Evolutionary conservation across 2,329 filamentous ascomycete genomes (phyloP).

Genomic region (Fusarium sp.): DNA sequence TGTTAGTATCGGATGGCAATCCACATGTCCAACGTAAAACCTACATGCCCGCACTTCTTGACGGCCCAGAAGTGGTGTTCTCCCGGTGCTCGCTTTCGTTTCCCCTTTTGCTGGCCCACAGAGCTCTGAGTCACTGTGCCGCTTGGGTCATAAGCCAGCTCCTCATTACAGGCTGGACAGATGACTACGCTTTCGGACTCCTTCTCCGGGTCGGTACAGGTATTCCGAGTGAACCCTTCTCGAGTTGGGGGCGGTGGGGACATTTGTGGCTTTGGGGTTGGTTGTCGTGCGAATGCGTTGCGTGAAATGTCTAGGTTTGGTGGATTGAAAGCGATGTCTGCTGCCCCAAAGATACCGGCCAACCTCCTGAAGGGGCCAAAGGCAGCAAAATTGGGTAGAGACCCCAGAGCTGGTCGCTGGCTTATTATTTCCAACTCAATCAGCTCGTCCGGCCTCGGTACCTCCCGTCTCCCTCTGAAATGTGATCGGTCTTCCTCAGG

Average conservation of each 20-base stretch:
- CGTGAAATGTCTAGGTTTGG: slow-evolving; percentile 39
- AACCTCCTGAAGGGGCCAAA: slow-evolving; percentile 39
- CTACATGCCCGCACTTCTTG: slow-evolving; percentile 90
- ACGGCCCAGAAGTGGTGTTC: slow-evolving; percentile 94
- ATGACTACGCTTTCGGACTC: slow-evolving; percentile 76
- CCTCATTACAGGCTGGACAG: slow-evolving; percentile 86
- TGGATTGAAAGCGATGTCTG: slow-evolving; percentile 33
- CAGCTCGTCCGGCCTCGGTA: slow-evolving; percentile 37
- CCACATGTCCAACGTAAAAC: slow-evolving; percentile 32
- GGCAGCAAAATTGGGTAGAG: slow-evolving; percentile 32
- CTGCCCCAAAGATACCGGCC: slow-evolving; percentile 38
- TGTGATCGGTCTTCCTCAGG: slow-evolving; percentile 45
- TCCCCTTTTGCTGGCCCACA: slow-evolving; percentile 41
- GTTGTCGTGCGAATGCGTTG: slow-evolving; percentile 45
- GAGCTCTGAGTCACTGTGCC: slow-evolving; percentile 39
- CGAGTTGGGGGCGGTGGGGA: slow-evolving; percentile 70
- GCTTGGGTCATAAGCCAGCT: slow-evolving; percentile 76
- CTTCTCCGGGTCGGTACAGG: slow-evolving; percentile 48
- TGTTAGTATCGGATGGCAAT: not conserved
- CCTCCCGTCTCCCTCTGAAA: slow-evolving; percentile 17
- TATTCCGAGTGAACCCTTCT: slow-evolving; percentile 82
- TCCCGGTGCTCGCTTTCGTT: slow-evolving; percentile 58
- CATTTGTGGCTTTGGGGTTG: slow-evolving; percentile 58
- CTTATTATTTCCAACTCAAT: slow-evolving; percentile 40
- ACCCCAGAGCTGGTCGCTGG: slow-evolving; percentile 35